Base-by-base conservation (phyloP, 441 rosid genomes). In the Cnidoscolus chayamansa region DNA sequence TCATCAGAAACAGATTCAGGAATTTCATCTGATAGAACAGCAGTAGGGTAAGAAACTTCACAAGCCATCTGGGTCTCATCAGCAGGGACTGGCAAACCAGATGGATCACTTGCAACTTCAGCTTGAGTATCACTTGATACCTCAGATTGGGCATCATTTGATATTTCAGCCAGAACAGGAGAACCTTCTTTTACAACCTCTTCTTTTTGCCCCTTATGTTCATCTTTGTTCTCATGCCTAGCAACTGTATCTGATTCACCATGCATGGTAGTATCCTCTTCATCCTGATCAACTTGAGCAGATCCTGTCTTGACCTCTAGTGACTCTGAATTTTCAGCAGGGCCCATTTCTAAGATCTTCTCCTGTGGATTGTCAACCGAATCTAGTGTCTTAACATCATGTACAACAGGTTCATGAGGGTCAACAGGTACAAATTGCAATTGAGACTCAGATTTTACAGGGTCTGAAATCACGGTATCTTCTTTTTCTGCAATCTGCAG, bases 1-100 rank as follows among this genome's bases (percentile, higher is more conserved):
- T 82, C 87, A 66, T 63, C 67, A 71, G 84, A 83, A 83, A 80
- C 80, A 43, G 81, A 56, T 68, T 78, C 86, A 63, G 80, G 77
- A 76, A 80, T 80, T 70, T 82, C 88, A 60, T 75, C 86, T 62
- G 86, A 78, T 63, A 86, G 77, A 79, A 75, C 74, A 64, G 75
- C 81, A 73, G 71, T 25, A 45, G 82, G 71, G 64, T 78, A 72
- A 70, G 86, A 77, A 80, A 77, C 58, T 78, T 83, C 89, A 65
- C 19, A 59, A 68, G 78, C 74, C 77, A 54, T 74, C 67, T 77
- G 77, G 47, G 67, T 58, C 83, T 81, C 92, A 51, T 77, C 79
- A 43, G 67, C 63, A 40, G 60, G 59, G 48, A 78, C 60, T 37
- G 56, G 71, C 53, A 77, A 78, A 79, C 58, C 80, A 70, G 90